A percentile compares a stretch with the other conserved stretches of the same genome.
These are phyloP conservation scores for Vigna radiata DNA, from an alignment of 306 rosid species.

Conservation along the genomic window DNA sequence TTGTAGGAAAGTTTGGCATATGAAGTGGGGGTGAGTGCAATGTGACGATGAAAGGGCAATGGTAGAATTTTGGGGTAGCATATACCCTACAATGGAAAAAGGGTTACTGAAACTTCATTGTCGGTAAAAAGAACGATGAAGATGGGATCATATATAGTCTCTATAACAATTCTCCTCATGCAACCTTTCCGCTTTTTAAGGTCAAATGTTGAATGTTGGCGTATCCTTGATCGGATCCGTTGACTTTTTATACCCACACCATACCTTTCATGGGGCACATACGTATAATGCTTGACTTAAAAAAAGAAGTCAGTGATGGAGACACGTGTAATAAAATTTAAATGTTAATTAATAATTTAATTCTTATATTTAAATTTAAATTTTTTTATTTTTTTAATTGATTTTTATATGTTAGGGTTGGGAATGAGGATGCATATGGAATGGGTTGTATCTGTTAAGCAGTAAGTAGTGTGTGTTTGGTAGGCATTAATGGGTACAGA, in stretches of 20 bases:
- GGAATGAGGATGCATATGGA: neutral
- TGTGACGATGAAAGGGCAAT: too few species aligned
- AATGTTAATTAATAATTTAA: too few species aligned
- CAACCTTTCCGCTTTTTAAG: constrained; percentile 28
- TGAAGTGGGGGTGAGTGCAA: too few species aligned
- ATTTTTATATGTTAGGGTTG: too few species aligned
- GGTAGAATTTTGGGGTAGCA: too few species aligned
- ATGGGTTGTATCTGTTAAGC: neutral
- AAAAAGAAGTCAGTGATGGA: constrained; percentile 10
- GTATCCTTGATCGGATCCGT: constrained; percentile 18
- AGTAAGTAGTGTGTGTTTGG: neutral
- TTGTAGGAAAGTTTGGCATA: too few species aligned
- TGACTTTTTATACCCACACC: constrained; percentile 30
- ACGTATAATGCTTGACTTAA: constrained; percentile 6
- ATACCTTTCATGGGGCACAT: neutral
- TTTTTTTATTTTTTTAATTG: too few species aligned
- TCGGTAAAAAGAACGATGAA: neutral
- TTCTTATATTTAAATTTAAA: too few species aligned
- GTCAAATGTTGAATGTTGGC: constrained; percentile 19
- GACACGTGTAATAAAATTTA: neutral
- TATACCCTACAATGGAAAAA: too few species aligned
- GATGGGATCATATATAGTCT: neutral
- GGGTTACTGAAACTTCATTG: constrained; percentile 9
- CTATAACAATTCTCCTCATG: constrained; percentile 2
- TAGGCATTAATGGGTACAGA: constrained; percentile 10